phyloP scores from a whole-genome alignment of 140 eudicot genomes.

The Bidens hawaiensis region DNA sequence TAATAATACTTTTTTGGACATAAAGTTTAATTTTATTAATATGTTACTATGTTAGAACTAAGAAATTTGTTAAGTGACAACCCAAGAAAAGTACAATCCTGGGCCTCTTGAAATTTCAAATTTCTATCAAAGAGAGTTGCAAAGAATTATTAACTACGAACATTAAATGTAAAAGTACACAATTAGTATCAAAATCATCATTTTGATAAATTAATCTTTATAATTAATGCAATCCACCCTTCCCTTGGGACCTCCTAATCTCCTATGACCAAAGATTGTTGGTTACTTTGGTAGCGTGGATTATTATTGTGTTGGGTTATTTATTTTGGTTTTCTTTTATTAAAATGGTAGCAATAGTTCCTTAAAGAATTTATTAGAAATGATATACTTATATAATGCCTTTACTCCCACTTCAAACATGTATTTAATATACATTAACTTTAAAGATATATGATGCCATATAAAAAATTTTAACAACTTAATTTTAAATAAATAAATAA shows the following conservation, averaged over 20 bases:
- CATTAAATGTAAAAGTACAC: slow-evolving; percentile 17
- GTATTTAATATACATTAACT: slow-evolving; percentile 8
- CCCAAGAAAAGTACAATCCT: background rate
- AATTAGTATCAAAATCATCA: slow-evolving; percentile 1
- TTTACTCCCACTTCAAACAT: background rate
- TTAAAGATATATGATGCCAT: background rate
- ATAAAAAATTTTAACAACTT: background rate
- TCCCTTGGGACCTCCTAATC: slow-evolving; percentile 3
- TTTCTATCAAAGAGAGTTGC: background rate
- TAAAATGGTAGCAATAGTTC: background rate
- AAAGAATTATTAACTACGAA: slow-evolving; percentile 5
- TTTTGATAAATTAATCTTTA: slow-evolving; percentile 9
- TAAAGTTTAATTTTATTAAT: no score
- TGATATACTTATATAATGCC: background rate
- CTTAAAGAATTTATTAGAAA: background rate
- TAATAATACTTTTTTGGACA: no score
- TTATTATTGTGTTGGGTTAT: slow-evolving; percentile 10
- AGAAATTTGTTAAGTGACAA: no score
- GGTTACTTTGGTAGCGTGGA: slow-evolving; percentile 17
- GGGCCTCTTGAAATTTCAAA: background rate
- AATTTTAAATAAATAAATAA: background rate
- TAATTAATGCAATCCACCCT: slow-evolving; percentile 14
- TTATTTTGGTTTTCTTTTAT: background rate
- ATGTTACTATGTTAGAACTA: no score
- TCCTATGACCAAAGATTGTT: slow-evolving; percentile 12